Conservation (phyloP, 1,139 yeast genomes). For the Diutina siamensis region DNA sequence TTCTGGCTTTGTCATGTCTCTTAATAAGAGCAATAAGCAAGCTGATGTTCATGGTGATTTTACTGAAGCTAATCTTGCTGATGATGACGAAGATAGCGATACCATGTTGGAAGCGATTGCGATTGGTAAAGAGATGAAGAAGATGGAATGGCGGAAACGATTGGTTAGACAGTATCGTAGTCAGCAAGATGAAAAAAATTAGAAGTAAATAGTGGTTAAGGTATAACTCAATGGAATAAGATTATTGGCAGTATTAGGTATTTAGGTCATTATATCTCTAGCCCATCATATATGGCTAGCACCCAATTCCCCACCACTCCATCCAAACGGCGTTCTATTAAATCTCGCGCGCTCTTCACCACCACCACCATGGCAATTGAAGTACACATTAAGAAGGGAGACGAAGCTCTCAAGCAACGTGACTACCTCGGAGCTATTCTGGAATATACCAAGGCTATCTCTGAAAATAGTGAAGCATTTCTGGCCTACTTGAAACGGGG, state of each 20-base stretch:
- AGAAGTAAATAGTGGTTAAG: not conserved
- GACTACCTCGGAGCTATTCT: slow-evolving; percentile 29
- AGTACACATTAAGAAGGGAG: slow-evolving; percentile 25
- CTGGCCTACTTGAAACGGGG: slow-evolving; percentile 44
- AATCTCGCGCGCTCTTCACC: too few relatives aligned
- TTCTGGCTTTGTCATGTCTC: slow-evolving; percentile 13
- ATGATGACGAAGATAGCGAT: slow-evolving; percentile 23
- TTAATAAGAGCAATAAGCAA: slow-evolving; percentile 12
- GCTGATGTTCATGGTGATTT: slow-evolving; percentile 9
- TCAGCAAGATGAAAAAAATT: not conserved
- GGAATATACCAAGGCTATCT: slow-evolving; percentile 20
- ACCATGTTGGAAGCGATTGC: slow-evolving; percentile 29
- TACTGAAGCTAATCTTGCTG: slow-evolving; percentile 14
- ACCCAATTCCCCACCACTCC: too few relatives aligned
- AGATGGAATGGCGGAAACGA: not conserved
- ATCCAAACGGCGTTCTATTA: too few relatives aligned
- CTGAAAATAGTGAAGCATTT: slow-evolving; percentile 36
- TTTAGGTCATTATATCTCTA: too few relatives aligned
- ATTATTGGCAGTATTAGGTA: too few relatives aligned
- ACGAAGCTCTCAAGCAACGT: slow-evolving; percentile 16
- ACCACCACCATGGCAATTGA: slow-evolving; percentile 36
- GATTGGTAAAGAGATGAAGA: slow-evolving; percentile 7
- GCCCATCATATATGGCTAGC: too few relatives aligned
- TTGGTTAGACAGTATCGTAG: not conserved
- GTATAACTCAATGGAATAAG: too few relatives aligned